Evolutionary conservation across 2,329 filamentous ascomycete species (phyloP).

Genomic region (Davidsoniella eucalypti): DNA sequence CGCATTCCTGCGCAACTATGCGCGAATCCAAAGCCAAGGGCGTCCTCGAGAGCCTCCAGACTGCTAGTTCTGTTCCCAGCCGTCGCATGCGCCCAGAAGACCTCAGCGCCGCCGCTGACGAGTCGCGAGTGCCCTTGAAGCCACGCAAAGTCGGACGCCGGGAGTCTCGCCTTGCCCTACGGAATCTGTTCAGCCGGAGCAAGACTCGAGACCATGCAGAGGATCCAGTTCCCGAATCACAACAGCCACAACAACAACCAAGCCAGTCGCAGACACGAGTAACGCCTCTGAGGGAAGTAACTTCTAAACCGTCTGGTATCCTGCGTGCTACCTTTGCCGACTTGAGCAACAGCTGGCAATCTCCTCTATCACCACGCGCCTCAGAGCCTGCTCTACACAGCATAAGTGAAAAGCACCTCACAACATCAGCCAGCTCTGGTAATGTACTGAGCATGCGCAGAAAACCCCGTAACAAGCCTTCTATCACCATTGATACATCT

Average conservation of each 20-base stretch:
- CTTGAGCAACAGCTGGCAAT: slow-evolving; percentile 24
- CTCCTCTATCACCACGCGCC: not conserved
- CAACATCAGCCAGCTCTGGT: not conserved
- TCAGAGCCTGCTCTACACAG: slow-evolving; percentile 4
- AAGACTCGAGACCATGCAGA: slow-evolving; percentile 20
- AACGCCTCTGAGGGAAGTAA: slow-evolving; percentile 1
- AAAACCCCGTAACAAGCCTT: slow-evolving; percentile 3
- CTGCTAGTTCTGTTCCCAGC: slow-evolving; percentile 2
- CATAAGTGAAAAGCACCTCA: slow-evolving; percentile 13
- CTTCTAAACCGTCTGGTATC: slow-evolving; percentile 7
- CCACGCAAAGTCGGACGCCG: slow-evolving; percentile 27
- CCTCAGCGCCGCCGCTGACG: slow-evolving; percentile 13
- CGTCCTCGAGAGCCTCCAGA: not conserved
- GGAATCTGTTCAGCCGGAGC: slow-evolving; percentile 33
- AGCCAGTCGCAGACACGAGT: not conserved
- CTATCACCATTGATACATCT: slow-evolving; percentile 13
- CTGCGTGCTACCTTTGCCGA: slow-evolving; percentile 28
- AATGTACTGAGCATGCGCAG: not conserved
- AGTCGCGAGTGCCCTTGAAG: slow-evolving; percentile 27
- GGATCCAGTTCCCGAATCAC: too few relatives aligned
- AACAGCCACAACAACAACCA: not conserved
- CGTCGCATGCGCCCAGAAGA: slow-evolving; percentile 13
- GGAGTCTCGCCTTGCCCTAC: slow-evolving; percentile 35
- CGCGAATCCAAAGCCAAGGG: too few relatives aligned
- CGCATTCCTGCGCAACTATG: too few relatives aligned